These are phyloP conservation scores for Fusarium scirpi DNA, from an alignment of 2,329 filamentous ascomycete species.

Conservation along the genomic window DNA sequence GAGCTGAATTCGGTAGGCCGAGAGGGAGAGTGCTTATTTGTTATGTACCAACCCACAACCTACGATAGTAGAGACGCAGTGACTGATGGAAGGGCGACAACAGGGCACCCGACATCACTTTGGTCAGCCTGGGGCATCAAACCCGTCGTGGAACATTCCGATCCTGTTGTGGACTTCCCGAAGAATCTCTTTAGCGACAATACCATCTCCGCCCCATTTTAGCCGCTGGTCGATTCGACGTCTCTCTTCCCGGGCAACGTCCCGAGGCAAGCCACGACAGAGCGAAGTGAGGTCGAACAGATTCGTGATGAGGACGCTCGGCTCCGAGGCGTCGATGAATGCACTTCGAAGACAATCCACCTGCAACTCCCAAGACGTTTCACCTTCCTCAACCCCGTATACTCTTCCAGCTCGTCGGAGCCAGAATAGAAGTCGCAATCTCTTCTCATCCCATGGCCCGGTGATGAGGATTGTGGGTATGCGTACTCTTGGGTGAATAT, in stretches of 20 bases:
- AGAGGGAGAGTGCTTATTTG: neutral
- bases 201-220: conserved; percentile 49
- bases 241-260: conserved; percentile 46
- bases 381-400: conserved; percentile 43
- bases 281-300: conserved; percentile 49
- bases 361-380: conserved; percentile 58
- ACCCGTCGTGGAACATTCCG: conserved; percentile 34
- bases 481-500: conserved; percentile 55
- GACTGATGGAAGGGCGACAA: neutral
- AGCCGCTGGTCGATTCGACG: conserved; percentile 46
- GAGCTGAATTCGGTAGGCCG: conserved; percentile 38
- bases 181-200: conserved; percentile 43
- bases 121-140: conserved; percentile 2
- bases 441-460: conserved; percentile 57
- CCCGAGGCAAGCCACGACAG: conserved; percentile 47
- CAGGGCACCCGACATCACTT: neutral
- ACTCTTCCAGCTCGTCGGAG: conserved; percentile 55
- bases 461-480: conserved; percentile 57
- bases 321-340: conserved; percentile 47
- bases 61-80: neutral
- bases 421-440: conserved; percentile 60
- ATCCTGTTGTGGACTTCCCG: conserved; percentile 39
- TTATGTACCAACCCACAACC: neutral
- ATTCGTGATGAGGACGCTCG: conserved; percentile 48
- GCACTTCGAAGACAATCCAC: conserved; percentile 54